Evolutionary conservation across 2,329 filamentous ascomycete genomes (phyloP), one percentile per base, ranked within the genome.

Genomic region (Claviceps sp.): DNA sequence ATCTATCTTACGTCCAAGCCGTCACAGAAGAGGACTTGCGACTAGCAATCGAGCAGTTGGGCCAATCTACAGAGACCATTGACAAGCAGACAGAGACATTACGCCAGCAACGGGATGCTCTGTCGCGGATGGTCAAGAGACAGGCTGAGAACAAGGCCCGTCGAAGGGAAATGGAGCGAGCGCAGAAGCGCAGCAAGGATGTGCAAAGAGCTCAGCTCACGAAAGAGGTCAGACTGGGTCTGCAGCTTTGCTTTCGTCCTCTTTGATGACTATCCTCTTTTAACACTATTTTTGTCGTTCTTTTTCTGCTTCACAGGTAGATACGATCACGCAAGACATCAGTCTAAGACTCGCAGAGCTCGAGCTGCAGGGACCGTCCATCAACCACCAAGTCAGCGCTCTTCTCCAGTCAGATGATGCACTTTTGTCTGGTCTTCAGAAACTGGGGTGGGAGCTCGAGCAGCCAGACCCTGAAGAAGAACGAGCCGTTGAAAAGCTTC

Each of bases 391-490:
- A 1, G 67, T 81, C 0, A 70, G 73, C 22, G 68, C 68, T 16
- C 64, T 77, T 11, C 66, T 85, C 8, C 70, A 72, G 8, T 77
- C 80, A 1, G 84, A 88, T 54, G 82, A 87, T 60, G 80, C 78
- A 55, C 70, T 87, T 2, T 68, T 87, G 1, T 70, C 76, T 19
- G 81, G 81, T 54, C 68, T 88, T 2, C 80, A 85, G 60, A 85
- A 84, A 57, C 72, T 87, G 2, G 75, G 82, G 0, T 75, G 74
- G 54, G 81, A 82, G 57, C 71, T 87, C 3, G 70, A 79, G 10
- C 70, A 70, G 4, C 71, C 75, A 47, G 69, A 75, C 24, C 69
- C 71, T 0, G 73, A 77, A 8, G 75, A 81, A 48, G 69, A 77
- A 45, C 66, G 73, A 51, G 72, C 71, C 2, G 68, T 83, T 10